A percentile compares a stretch with the other conserved stretches of the same genome.
Evolutionary conservation across 2,329 filamentous ascomycete genomes (phyloP).

Genomic region (Tolypocladium paradoxum): DNA sequence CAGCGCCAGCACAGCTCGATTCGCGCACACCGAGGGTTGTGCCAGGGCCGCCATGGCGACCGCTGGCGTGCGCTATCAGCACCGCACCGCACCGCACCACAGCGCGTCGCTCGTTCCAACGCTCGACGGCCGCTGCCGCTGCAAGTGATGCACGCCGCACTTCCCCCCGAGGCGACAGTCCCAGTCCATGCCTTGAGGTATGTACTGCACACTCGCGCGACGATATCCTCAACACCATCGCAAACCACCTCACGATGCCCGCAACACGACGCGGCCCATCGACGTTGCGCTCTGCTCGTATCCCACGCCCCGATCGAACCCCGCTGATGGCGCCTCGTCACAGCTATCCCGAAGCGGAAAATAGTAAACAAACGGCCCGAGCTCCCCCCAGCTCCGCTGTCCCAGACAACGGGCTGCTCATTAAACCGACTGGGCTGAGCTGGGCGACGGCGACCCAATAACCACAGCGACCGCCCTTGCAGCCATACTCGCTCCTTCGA

Average conservation of each 20-base stretch:
- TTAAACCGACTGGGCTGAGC: conserved; percentile 3
- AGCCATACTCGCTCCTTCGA: not conserved
- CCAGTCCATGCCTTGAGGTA: not conserved
- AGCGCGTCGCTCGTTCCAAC: conserved; percentile 3
- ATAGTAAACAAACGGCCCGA: conserved; percentile 31
- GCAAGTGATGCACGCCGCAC: not conserved
- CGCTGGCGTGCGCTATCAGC: not conserved
- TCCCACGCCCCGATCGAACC: conserved; percentile 4
- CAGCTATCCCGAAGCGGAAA: conserved; percentile 26
- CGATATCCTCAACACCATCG: conserved; percentile 6
- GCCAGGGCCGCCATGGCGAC: conserved; percentile 7
- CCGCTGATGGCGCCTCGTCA: conserved; percentile 10
- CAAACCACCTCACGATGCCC: conserved; percentile 11
- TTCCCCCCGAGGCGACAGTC: too few species aligned
- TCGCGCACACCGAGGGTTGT: not conserved
- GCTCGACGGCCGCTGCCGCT: not conserved
- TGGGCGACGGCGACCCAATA: not conserved
- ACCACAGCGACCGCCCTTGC: not conserved
- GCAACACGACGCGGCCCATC: conserved; percentile 6
- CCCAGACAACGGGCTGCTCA: conserved; percentile 21
- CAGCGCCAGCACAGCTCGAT: not conserved
- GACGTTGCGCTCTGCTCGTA: conserved; percentile 4
- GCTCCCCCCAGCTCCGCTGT: conserved; percentile 18
- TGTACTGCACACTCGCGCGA: not conserved
- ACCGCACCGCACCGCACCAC: not conserved